phyloP scores from a whole-genome alignment of 2,329 filamentous ascomycete species.

The Sarocladium strictum region DNA sequence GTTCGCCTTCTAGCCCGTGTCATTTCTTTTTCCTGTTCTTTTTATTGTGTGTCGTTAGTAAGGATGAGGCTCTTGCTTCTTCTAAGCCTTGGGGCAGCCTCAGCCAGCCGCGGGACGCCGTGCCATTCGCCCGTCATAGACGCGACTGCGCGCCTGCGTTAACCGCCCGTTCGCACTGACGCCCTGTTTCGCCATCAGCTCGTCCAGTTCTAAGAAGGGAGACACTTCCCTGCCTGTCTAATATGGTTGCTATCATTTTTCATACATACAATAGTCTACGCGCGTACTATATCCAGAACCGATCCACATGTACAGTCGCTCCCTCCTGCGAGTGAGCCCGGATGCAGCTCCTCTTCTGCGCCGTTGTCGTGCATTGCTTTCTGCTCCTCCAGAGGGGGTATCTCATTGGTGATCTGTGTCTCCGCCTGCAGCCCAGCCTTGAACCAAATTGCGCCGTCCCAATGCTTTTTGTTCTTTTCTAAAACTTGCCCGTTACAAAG shows the following conservation, averaged over 20 bases:
- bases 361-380: not conserved
- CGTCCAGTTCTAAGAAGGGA: no score
- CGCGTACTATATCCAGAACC: not conserved
- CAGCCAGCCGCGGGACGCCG: not conserved
- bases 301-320: not conserved
- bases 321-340: not conserved
- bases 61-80: not conserved
- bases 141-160: not conserved
- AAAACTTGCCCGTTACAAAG: not conserved
- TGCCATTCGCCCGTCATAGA: not conserved
- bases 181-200: not conserved
- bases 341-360: not conserved
- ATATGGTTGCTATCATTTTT: not conserved
- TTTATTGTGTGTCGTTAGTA: not conserved
- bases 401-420: not conserved
- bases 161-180: not conserved
- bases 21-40: constrained; percentile 1
- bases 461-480: no score
- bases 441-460: constrained; percentile 1
- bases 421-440: not conserved
- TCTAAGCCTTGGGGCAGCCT: not conserved
- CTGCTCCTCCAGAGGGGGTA: constrained; percentile 1
- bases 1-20: not conserved
- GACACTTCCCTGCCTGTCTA: not conserved
- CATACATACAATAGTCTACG: not conserved